Percentiles rank a stretch among this genome's conserved stretches.
phyloP scores from a whole-genome alignment of 768 basidiomycete genomes.

The Boletus subcaerulescens region DNA sequence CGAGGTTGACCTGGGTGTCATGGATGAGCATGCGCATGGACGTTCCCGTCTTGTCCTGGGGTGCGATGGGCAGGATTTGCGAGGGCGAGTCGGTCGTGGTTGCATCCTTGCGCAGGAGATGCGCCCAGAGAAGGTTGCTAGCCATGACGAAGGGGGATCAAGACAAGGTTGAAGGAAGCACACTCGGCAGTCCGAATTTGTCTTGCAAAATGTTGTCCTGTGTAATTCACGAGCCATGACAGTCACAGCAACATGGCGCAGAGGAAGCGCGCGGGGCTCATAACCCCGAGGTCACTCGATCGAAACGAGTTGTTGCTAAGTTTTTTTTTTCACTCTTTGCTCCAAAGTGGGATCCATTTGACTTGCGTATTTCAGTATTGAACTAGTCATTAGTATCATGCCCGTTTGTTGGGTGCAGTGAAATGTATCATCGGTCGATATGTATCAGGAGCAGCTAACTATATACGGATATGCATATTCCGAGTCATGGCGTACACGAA shows the following conservation, averaged over 20 bases:
- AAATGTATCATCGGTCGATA: too few relatives aligned
- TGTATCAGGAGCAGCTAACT: too few relatives aligned
- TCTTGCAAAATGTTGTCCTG: too few relatives aligned
- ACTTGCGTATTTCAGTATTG: too few relatives aligned
- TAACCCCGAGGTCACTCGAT: conserved; percentile 50
- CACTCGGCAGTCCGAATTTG: too few relatives aligned
- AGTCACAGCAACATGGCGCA: conserved; percentile 44
- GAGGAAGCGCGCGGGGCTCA: conserved; percentile 49
- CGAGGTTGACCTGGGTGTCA: conserved; percentile 70
- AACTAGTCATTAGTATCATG: too few relatives aligned
- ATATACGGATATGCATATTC: too few relatives aligned
- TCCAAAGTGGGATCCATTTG: too few relatives aligned
- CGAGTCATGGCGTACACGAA: too few relatives aligned
- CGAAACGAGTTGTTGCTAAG: conserved; percentile 44
- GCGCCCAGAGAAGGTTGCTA: conserved; percentile 3
- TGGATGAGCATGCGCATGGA: conserved; percentile 71
- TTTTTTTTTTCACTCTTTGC: not conserved
- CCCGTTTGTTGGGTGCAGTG: too few relatives aligned
- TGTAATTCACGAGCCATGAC: not conserved
- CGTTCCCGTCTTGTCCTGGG: conserved; percentile 59
- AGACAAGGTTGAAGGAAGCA: too few relatives aligned
- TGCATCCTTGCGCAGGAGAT: conserved; percentile 4
- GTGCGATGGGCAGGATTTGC: not conserved
- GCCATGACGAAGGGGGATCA: not conserved
- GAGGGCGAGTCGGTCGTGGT: not conserved